Conservation (phyloP, 306 rosid species). For the Gynostemma pentaphyllum region DNA sequence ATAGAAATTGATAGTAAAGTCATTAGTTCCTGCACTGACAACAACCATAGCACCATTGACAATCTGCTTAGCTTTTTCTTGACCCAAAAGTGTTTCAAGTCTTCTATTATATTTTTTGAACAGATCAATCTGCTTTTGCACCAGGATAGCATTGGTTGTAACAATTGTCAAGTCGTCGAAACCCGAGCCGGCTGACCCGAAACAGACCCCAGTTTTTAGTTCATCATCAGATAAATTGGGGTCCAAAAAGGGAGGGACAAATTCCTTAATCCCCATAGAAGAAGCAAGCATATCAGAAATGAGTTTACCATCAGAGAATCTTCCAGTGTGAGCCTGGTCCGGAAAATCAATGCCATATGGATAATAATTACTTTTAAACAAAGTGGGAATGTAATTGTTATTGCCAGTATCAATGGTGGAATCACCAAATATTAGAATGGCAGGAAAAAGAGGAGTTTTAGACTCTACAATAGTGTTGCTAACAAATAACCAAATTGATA, state of each 20-base stretch:
- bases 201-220: slow-evolving; percentile 42
- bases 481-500: background rate
- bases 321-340: slow-evolving; percentile 36
- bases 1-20: slow-evolving; percentile 34
- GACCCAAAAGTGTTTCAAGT: slow-evolving; percentile 27
- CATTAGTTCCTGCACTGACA: slow-evolving; percentile 52
- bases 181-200: slow-evolving; percentile 48
- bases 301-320: slow-evolving; percentile 52
- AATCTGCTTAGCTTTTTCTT: slow-evolving; percentile 19
- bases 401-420: slow-evolving; percentile 44
- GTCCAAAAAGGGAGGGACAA: slow-evolving; percentile 42
- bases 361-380: slow-evolving; percentile 24
- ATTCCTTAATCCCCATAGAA: slow-evolving; percentile 26
- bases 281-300: slow-evolving; percentile 48
- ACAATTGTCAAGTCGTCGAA: slow-evolving; percentile 33
- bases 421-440: slow-evolving; percentile 55
- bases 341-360: slow-evolving; percentile 55
- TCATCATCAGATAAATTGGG: slow-evolving; percentile 31
- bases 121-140: slow-evolving; percentile 32
- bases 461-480: background rate
- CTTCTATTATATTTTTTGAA: slow-evolving; percentile 33
- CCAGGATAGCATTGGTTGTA: slow-evolving; percentile 15
- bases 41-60: slow-evolving; percentile 31
- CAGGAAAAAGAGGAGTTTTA: slow-evolving; percentile 12
- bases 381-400: slow-evolving; percentile 38